phyloP scores from a whole-genome alignment of 2,329 filamentous ascomycete species.

The Stylonectria norvegica region DNA sequence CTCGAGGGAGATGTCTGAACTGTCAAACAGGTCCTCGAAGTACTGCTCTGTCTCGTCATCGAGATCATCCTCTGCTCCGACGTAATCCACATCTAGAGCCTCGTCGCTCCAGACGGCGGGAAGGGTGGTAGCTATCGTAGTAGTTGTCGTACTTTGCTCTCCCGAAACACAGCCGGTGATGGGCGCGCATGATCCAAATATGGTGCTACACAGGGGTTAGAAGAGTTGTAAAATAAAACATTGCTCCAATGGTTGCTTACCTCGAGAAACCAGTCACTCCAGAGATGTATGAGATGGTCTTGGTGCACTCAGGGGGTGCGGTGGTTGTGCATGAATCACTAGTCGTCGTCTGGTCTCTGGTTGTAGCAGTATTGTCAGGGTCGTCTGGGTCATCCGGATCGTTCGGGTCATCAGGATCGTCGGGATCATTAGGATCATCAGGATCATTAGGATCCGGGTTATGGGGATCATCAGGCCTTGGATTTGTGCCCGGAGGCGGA shows the following conservation, averaged over 20 bases:
- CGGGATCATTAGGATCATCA: not conserved
- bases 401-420: no score
- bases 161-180: not conserved
- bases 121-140: slow-evolving; percentile 1
- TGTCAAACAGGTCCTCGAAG: not conserved
- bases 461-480: not conserved
- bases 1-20: not conserved
- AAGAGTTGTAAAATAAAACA: no score
- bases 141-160: slow-evolving; percentile 3
- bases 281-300: slow-evolving; percentile 3
- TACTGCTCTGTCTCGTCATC: not conserved
- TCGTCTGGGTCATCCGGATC: no score
- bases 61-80: not conserved
- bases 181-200: not conserved
- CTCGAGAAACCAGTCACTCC: not conserved
- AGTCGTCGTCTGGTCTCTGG: not conserved
- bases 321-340: not conserved
- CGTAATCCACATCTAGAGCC: not conserved
- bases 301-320: slow-evolving; percentile 1
- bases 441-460: not conserved
- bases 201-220: not conserved
- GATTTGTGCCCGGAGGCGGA: not conserved
- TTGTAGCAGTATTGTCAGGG: no score
- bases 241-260: not conserved
- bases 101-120: not conserved